Conservation (phyloP, 2,329 filamentous ascomycete species). For the Diaporthe vexans region DNA sequence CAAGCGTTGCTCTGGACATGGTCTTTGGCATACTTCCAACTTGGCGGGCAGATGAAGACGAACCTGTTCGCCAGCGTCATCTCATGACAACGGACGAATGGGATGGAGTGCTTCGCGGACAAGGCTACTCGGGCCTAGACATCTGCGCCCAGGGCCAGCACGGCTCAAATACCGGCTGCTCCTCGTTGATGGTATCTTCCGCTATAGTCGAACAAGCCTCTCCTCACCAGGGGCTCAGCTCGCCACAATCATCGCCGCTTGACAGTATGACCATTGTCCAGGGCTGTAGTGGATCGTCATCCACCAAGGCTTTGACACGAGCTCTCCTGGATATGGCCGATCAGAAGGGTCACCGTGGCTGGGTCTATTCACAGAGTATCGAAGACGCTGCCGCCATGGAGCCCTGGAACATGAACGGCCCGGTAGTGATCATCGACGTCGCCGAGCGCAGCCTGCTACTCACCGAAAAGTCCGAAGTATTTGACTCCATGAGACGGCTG, state of each 20-base stretch:
- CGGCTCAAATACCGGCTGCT: neutral
- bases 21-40: conserved; percentile 54
- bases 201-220: neutral
- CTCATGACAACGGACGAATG: neutral
- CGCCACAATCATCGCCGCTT: neutral
- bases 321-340: neutral
- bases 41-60: conserved; percentile 15
- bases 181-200: conserved; percentile 17
- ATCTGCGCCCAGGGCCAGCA: neutral
- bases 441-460: conserved; percentile 8
- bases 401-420: neutral
- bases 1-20: neutral
- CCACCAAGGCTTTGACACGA: neutral
- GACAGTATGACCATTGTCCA: neutral
- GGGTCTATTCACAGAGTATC: neutral
- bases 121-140: conserved; percentile 18
- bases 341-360: neutral
- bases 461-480: neutral
- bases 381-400: neutral
- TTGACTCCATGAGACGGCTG: neutral
- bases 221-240: neutral
- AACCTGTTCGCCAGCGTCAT: neutral
- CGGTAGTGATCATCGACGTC: neutral
- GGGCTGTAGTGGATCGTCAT: neutral
- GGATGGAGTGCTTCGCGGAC: neutral